Evolutionary conservation across 371 early-diverging fungal species (phyloP), one percentile per base, ranked within the genome.

Genomic region (Pancytospora philotis): DNA sequence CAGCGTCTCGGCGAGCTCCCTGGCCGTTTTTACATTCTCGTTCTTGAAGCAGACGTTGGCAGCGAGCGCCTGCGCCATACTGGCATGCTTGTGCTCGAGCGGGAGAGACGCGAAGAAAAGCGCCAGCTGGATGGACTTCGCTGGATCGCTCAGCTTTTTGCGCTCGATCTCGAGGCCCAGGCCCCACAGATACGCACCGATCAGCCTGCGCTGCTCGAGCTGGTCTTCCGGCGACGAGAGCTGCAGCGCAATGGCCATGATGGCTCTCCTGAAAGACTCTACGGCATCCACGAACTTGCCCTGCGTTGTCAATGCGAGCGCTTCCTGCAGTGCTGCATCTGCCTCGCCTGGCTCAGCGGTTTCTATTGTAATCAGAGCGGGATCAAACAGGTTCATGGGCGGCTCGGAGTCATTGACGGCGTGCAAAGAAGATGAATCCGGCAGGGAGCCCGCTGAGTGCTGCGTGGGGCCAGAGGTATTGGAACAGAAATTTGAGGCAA

Each of bases 151-250:
- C 2, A 66, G 62, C 16, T 73, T 71, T 49, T 52, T 72, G 35
- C 75, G 67, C n/a, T 59, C 37, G 25, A 50, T 71, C 51, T 75
- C 74, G 38, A 64, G 57, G 30, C 28, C 51, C 0, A 79, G 62
- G 0, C 75, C 74, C 28, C 64, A 66, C 8, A 74, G 28, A 58
- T 79, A 79, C 25, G 30, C 35, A 28, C 76, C 72, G 3, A 70
- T 41, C 27, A 28, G 27, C 38, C 37, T 61, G 31, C 74, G 48
- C 16, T 36, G 37, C 6, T 59, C 60, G 8, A 27, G 2, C 8
- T 13, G 4, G 30, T 65, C 58, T 55, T n/a, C 2, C 1, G 1
- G 13, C 3, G 22, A 25, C 2, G 48, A 0, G 2, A 66, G 55
- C 19, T 60, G 25, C 32, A 16, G 13, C 32, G 59, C 62, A 22